A percentile compares a stretch with the other conserved stretches of the same genome.
These are phyloP conservation scores for Rosa chinensis DNA, from an alignment of 306 rosid species.

Conservation along the genomic window DNA sequence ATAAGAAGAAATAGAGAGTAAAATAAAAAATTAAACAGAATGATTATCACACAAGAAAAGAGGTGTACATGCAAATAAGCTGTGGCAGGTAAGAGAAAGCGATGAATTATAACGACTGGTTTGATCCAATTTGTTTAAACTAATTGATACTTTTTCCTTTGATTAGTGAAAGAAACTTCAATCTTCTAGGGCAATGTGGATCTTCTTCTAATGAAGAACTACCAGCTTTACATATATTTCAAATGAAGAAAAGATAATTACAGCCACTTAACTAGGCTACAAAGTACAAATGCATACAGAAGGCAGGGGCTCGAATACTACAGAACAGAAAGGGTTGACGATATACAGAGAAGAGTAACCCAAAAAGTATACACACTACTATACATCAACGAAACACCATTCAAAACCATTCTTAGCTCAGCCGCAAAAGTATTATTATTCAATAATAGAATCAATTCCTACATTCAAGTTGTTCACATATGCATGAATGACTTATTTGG, in stretches of 20 bases:
- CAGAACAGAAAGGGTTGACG: neutral
- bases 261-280: neutral
- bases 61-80: neutral
- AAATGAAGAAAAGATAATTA: neutral
- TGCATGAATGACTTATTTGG: constrained; percentile 2
- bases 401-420: neutral
- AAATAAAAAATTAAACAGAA: constrained; percentile 1
- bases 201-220: neutral
- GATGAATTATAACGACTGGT: neutral
- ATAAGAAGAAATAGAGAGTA: constrained; percentile 20
- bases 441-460: neutral
- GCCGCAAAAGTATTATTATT: neutral
- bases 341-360: neutral
- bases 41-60: neutral
- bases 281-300: neutral
- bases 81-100: neutral
- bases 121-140: neutral
- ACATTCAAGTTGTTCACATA: neutral
- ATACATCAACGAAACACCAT: neutral
- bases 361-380: neutral
- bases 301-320: neutral
- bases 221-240: neutral
- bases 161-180: neutral
- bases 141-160: neutral
- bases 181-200: neutral